These are phyloP conservation scores for Blastocystis sp. DNA, from an alignment of 352 stramenopile species.

Conservation along the genomic window DNA sequence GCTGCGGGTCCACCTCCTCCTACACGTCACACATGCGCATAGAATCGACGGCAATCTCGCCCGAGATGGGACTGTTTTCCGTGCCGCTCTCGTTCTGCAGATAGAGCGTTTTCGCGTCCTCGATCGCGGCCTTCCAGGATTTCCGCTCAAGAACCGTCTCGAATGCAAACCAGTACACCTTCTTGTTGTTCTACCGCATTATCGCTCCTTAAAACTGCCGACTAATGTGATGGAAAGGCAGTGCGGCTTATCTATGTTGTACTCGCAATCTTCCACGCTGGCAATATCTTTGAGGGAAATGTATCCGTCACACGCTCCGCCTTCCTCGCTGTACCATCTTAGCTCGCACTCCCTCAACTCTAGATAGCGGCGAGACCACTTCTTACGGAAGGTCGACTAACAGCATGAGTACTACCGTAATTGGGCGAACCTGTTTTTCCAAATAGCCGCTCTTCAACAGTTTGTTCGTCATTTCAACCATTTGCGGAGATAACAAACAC, in stretches of 20 bases:
- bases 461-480: conserved; percentile 56
- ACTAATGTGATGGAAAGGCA: conserved; percentile 60
- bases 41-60: conserved; percentile 14
- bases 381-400: conserved; percentile 72
- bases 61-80: conserved; percentile 41
- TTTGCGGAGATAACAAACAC: neutral
- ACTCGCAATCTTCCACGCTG: conserved; percentile 55
- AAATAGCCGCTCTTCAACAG: conserved; percentile 74
- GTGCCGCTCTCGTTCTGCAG: conserved; percentile 45
- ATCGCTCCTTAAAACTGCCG: neutral
- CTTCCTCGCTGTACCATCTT: conserved; percentile 59
- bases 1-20: conserved; percentile 71
- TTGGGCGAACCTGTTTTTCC: conserved; percentile 54
- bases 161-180: conserved; percentile 70
- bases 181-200: conserved; percentile 63
- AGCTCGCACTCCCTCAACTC: conserved; percentile 61
- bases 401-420: neutral
- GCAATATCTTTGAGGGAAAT: conserved; percentile 72
- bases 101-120: conserved; percentile 66
- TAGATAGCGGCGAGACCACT: conserved; percentile 44
- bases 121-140: conserved; percentile 68
- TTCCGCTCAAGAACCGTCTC: conserved; percentile 62
- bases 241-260: conserved; percentile 65
- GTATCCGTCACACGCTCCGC: conserved; percentile 39
- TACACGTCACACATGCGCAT: neutral